A percentile compares a stretch with the other conserved stretches of the same genome.
Conservation (phyloP, 2,329 filamentous ascomycete genomes). For the Botrytis byssoidea region DNA sequence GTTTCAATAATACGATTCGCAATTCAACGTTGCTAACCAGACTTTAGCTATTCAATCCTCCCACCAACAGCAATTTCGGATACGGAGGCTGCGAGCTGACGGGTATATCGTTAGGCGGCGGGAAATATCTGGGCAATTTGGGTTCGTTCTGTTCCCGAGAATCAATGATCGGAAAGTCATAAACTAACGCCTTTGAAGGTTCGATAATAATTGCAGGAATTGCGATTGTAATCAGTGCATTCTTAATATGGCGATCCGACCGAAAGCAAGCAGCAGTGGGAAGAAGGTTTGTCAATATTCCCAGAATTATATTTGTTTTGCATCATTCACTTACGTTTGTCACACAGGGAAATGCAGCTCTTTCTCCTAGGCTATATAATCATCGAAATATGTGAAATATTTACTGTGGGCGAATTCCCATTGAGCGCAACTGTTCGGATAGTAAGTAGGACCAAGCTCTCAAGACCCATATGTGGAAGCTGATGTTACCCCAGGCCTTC, state of each 20-base stretch:
- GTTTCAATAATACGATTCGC: slow-evolving; percentile 12
- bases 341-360: slow-evolving; percentile 84
- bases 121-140: slow-evolving; percentile 73
- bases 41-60: slow-evolving; percentile 60
- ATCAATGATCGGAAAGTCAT: slow-evolving; percentile 10
- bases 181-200: slow-evolving; percentile 51
- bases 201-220: slow-evolving; percentile 81
- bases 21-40: slow-evolving; percentile 24
- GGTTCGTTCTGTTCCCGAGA: slow-evolving; percentile 55
- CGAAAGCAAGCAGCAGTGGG: slow-evolving; percentile 92
- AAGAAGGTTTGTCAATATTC: slow-evolving; percentile 61
- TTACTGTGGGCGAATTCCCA: slow-evolving; percentile 88
- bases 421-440: slow-evolving; percentile 67
- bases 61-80: slow-evolving; percentile 29
- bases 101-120: slow-evolving; percentile 70
- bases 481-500: slow-evolving; percentile 61
- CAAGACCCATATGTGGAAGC: slow-evolving; percentile 2
- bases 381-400: slow-evolving; percentile 92
- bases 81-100: slow-evolving; percentile 67
- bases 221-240: slow-evolving; percentile 66
- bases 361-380: slow-evolving; percentile 86
- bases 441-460: slow-evolving; percentile 49
- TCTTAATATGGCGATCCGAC: slow-evolving; percentile 77
- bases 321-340: slow-evolving; percentile 16
- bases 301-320: background rate